Percentiles rank a stretch among this genome's conserved stretches.
These are phyloP conservation scores for Ceratocystis eucalypticola DNA, from an alignment of 2,329 filamentous ascomycete species.

Conservation along the genomic window DNA sequence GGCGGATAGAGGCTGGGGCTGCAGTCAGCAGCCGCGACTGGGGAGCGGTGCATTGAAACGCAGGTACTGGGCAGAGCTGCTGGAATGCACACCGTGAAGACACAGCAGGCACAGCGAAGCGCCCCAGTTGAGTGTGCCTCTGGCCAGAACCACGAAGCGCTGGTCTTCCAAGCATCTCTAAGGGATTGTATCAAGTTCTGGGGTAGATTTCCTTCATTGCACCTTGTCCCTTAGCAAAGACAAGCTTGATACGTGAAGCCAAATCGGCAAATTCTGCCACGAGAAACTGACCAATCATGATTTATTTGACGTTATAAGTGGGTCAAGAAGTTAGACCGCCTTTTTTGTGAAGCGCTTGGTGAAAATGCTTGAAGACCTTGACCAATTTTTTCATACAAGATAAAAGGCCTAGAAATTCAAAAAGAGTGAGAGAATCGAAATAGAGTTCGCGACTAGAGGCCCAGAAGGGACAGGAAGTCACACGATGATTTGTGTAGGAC, in stretches of 20 bases:
- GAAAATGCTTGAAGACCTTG: not conserved
- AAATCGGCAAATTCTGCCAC: conserved; percentile 7
- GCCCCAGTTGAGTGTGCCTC: not conserved
- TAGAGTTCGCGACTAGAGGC: not conserved
- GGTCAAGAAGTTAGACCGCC: conserved; percentile 9
- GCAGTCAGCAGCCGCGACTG: not conserved
- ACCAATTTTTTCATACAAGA: not conserved
- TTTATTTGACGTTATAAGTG: conserved; percentile 8
- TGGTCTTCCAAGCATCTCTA: conserved; percentile 12
- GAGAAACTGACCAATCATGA: not conserved
- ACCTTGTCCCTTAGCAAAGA: not conserved
- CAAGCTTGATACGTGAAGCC: not conserved
- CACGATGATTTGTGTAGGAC: no score
- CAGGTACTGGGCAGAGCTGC: not conserved
- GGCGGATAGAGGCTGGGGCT: not conserved
- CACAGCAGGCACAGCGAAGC: not conserved
- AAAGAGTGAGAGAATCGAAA: not conserved
- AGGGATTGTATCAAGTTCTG: not conserved
- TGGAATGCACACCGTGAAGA: not conserved
- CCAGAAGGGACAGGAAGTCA: no score
- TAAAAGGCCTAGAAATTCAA: not conserved
- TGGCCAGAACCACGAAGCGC: conserved; percentile 7
- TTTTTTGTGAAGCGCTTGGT: not conserved
- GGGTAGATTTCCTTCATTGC: not conserved
- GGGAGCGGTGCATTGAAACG: not conserved